These are phyloP conservation scores for Podaxis sp. DNA, from an alignment of 768 basidiomycete genomes.

Conservation along the genomic window DNA sequence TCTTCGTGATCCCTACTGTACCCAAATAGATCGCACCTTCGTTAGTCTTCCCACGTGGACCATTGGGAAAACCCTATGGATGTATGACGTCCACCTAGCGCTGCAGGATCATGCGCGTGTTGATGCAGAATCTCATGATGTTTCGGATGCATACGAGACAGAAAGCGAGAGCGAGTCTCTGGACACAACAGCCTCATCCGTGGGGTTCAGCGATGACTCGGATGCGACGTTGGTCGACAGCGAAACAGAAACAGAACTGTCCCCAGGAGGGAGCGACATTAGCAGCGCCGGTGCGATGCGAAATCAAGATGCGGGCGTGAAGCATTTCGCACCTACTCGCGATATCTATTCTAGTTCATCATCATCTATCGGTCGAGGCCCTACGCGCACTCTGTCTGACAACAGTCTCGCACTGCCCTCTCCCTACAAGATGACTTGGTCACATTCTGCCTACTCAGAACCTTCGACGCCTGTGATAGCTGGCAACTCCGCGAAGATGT, in stretches of 20 bases:
- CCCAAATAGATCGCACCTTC: constrained; percentile 60
- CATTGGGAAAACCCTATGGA: constrained; percentile 64
- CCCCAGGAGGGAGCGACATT: not conserved
- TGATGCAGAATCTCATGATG: not conserved
- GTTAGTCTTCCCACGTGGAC: constrained; percentile 61
- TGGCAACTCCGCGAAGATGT: constrained; percentile 18
- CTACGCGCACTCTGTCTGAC: not conserved
- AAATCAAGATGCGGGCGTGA: not conserved
- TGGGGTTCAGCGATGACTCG: constrained; percentile 47
- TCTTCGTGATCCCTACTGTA: constrained; percentile 57
- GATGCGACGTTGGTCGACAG: constrained; percentile 59
- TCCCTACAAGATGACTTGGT: constrained; percentile 1
- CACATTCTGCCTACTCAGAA: constrained; percentile 9
- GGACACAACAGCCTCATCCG: constrained; percentile 31
- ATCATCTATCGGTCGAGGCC: not conserved
- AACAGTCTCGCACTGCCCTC: not conserved
- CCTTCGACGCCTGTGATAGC: constrained; percentile 13
- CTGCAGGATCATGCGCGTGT: constrained; percentile 17
- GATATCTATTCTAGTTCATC: not conserved
- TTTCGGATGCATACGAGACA: constrained; percentile 5
- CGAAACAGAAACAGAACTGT: constrained; percentile 36
- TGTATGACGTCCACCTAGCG: constrained; percentile 53
- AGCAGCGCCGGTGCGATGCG: not conserved
- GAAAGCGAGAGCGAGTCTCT: constrained; percentile 29
- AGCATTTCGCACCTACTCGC: not conserved